Percentiles rank a stretch among this genome's conserved stretches.
Evolutionary conservation across 257 asterid genomes (phyloP).

Genomic region (Solanum phureja): DNA sequence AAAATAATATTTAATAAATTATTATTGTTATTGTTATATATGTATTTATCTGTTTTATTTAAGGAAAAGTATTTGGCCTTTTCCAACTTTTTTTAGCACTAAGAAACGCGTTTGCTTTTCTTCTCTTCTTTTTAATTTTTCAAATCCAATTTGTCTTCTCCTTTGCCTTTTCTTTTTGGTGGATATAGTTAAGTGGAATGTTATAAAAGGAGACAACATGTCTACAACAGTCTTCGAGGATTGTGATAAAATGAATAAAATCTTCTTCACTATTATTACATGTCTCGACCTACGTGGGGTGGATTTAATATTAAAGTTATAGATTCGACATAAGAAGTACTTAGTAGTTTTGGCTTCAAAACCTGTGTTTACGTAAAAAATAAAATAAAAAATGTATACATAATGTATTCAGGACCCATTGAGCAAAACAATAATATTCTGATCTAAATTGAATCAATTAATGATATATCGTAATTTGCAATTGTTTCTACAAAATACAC

Average conservation of each 20-base stretch:
- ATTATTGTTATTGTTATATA: not conserved
- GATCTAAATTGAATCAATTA: not conserved
- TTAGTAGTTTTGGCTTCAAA: not conserved
- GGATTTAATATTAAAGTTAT: not conserved
- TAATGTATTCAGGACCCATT: not conserved
- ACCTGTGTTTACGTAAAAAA: not conserved
- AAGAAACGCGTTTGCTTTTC: not conserved
- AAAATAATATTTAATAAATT: not conserved
- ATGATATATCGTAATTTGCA: not conserved
- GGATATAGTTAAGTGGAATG: not conserved
- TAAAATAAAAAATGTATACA: not conserved
- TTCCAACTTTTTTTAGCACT: not conserved
- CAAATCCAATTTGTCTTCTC: not conserved
- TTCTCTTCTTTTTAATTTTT: not conserved
- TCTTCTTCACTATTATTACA: accelerated
- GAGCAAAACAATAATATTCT: not conserved
- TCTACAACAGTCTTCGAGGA: accelerated
- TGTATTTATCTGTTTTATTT: not conserved
- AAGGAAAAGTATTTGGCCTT: not conserved
- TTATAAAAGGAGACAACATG: not conserved
- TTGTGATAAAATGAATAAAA: not conserved
- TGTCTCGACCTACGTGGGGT: accelerated
- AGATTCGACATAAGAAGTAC: not conserved
- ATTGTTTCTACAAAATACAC: not conserved
- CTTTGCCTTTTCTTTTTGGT: not conserved